Evolutionary conservation across 768 basidiomycete genomes (phyloP), one percentile per base, ranked within the genome.

Genomic region (Tricholoma hemisulphureum): DNA sequence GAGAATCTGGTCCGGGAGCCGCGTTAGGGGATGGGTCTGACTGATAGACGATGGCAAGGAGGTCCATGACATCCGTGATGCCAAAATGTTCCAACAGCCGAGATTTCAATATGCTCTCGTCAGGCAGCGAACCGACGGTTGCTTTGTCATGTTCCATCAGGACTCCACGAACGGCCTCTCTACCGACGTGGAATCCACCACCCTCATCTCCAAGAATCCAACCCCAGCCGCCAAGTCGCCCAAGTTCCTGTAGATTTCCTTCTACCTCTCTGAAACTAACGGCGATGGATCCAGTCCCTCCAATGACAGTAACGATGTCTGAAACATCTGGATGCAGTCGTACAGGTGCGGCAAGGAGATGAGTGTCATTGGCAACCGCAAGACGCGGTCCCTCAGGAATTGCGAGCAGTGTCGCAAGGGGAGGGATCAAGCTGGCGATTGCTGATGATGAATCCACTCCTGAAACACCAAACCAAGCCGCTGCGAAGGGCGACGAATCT

Each of bases 181-280:
- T 78, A 6, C 92, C 92, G 57, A 93, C 86, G 65, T 88, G 81
- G 64, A 83, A 93, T 10, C 91, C 91, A 20, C 89, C 85, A 10
- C 92, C 92, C 67, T 93, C 91, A 66, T 93, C 91, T 6, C 91
- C 89, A 10, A 92, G 75, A 18, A 92, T 84, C 88, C 89, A 91
- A 0, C 91, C 90, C 88, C 87, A 91, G 1, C 91, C 90, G 3
- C 91, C 90, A 28, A 83, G 79, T 6, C 91, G 80, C 1, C 84
- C 88, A 39, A 90, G 78, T 63, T 90, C 85, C 49, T 81, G 67
- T 20, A 89, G 74, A 7, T 73, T 73, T 10, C 67, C 73, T 4
- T 69, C 70, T 0, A 63, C 71, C 43, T 80, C 76, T 51, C 73
- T 73, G 71, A 91, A 92, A 55, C 83, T 83, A 14, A 87, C 86